phyloP scores from a whole-genome alignment of 2,329 filamentous ascomycete species.

The Claviceps sp. region DNA sequence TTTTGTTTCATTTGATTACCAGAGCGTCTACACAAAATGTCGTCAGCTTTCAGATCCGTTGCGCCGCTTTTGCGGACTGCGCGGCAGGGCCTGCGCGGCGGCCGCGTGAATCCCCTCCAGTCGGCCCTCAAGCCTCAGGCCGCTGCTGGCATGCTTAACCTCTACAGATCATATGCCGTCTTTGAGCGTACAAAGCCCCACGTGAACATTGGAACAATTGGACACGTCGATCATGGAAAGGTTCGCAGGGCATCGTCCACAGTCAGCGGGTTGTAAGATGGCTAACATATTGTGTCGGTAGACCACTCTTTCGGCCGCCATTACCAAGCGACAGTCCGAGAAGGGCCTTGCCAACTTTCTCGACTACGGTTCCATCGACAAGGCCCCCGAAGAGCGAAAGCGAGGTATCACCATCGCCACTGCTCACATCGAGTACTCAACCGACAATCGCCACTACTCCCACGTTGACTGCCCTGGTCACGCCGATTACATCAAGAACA shows the following conservation, averaged over 20 bases:
- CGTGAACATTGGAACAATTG: slow-evolving; percentile 97
- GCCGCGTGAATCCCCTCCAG: slow-evolving; percentile 65
- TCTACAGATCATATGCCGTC: slow-evolving; percentile 51
- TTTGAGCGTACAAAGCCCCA: slow-evolving; percentile 92
- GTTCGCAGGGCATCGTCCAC: slow-evolving; percentile 30
- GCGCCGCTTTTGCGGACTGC: slow-evolving; percentile 72
- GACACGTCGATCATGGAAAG: slow-evolving; percentile 99
- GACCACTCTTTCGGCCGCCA: slow-evolving; percentile 96
- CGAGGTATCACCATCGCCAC: slow-evolving; percentile 99
- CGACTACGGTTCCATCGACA: slow-evolving; percentile 96
- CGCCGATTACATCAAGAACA: slow-evolving; percentile 99
- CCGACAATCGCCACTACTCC: slow-evolving; percentile 88
- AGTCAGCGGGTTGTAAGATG: not conserved
- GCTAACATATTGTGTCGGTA: slow-evolving; percentile 22
- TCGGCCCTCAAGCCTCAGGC: slow-evolving; percentile 50
- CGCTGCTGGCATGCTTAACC: slow-evolving; percentile 49
- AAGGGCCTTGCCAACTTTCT: slow-evolving; percentile 92
- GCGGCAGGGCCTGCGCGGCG: slow-evolving; percentile 57
- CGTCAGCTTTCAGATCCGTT: slow-evolving; percentile 64
- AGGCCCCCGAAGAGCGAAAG: slow-evolving; percentile 97
- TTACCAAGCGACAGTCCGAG: slow-evolving; percentile 94
- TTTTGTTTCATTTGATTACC: slow-evolving; percentile 6
- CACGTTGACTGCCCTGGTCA: slow-evolving; percentile 99
- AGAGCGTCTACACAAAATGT: slow-evolving; percentile 44
- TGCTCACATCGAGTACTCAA: slow-evolving; percentile 96